Evolutionary conservation across 805 yeast genomes (phyloP).

Genomic region (Kazachstania africana): DNA sequence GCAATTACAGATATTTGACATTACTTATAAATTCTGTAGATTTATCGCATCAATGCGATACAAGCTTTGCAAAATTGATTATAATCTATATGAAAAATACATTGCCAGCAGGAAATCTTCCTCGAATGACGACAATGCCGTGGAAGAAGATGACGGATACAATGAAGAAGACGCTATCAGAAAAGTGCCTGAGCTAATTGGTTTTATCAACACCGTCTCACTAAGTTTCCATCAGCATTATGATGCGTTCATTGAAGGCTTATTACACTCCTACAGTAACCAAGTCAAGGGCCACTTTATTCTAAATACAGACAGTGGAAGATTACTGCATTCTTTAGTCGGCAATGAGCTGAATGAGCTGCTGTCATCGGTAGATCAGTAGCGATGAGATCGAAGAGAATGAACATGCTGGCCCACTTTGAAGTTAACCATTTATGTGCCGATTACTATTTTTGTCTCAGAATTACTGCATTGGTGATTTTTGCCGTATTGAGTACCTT

Average conservation of each 20-base stretch:
- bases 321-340: background rate
- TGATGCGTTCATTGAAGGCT: constrained; percentile 12
- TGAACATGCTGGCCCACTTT: no score
- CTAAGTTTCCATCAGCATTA: constrained; percentile 11
- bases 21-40: constrained; percentile 22
- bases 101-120: background rate
- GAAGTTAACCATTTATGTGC: no score
- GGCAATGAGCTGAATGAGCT: no score
- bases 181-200: constrained; percentile 6
- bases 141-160: constrained; percentile 2
- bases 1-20: constrained; percentile 23
- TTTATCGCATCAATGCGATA: constrained; percentile 18
- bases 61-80: constrained; percentile 12
- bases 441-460: no score
- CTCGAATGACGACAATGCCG: background rate
- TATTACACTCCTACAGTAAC: constrained; percentile 5
- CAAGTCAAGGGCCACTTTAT: background rate
- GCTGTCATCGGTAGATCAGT: no score
- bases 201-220: constrained; percentile 7
- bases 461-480: no score
- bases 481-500: no score
- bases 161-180: constrained; percentile 9
- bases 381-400: no score
- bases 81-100: constrained; percentile 7
- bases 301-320: background rate